These are phyloP conservation scores for Schwanniomyces occidentalis DNA, from an alignment of 805 yeast genomes.

Conservation along the genomic window DNA sequence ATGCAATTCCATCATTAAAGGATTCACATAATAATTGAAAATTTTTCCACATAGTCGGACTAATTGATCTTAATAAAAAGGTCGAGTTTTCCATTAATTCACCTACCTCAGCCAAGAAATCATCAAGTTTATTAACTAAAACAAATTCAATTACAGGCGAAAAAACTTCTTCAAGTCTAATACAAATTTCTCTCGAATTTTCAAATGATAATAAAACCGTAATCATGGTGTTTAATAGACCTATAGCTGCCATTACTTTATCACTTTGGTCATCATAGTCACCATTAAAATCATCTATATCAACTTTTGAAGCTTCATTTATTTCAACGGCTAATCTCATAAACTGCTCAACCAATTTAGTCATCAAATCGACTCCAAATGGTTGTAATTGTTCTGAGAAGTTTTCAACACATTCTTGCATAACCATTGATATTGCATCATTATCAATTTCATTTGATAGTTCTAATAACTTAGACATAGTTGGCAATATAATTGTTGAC, in stretches of 20 bases:
- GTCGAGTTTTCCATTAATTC: slow-evolving; percentile 61
- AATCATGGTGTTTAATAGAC: slow-evolving; percentile 77
- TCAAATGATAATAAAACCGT: slow-evolving; percentile 83
- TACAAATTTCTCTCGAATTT: slow-evolving; percentile 67
- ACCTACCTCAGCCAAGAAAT: slow-evolving; percentile 73
- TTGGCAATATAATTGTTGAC: slow-evolving; percentile 66
- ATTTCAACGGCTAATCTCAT: slow-evolving; percentile 39
- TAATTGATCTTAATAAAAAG: slow-evolving; percentile 37
- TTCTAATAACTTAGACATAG: slow-evolving; percentile 76
- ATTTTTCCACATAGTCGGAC: slow-evolving; percentile 74
- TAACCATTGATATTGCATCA: slow-evolving; percentile 83
- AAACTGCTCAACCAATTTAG: slow-evolving; percentile 70
- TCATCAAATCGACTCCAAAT: slow-evolving; percentile 60
- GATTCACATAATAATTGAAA: slow-evolving; percentile 48
- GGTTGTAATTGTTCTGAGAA: slow-evolving; percentile 87
- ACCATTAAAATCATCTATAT: slow-evolving; percentile 27
- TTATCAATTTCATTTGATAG: slow-evolving; percentile 81
- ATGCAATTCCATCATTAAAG: slow-evolving; percentile 43
- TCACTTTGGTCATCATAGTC: slow-evolving; percentile 47
- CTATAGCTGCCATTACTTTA: slow-evolving; percentile 79
- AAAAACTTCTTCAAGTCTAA: slow-evolving; percentile 63
- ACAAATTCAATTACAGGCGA: slow-evolving; percentile 70
- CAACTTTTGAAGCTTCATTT: slow-evolving; percentile 49
- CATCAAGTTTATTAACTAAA: slow-evolving; percentile 63
- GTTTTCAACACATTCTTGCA: slow-evolving; percentile 93